These are phyloP conservation scores for Closterium sp. DNA, from an alignment of 139 green algal genomes.

Conservation along the genomic window DNA sequence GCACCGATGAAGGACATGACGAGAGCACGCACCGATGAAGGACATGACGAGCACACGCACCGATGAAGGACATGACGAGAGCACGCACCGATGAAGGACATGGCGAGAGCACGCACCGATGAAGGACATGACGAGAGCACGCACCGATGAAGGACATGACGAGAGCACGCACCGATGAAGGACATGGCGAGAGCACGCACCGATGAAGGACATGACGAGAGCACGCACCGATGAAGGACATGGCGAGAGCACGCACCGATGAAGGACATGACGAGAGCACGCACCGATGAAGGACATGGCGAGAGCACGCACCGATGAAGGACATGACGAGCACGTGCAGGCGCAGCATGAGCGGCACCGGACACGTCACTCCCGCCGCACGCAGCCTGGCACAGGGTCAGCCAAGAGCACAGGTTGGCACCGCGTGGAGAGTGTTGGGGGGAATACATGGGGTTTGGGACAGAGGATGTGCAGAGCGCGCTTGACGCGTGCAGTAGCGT, in stretches of 20 bases:
- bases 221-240: not conserved
- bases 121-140: not conserved
- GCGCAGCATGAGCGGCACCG: conserved; percentile 80
- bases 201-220: not conserved
- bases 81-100: not conserved
- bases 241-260: not conserved
- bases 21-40: not conserved
- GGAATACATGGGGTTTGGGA: too few relatives aligned
- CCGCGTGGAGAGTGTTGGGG: not conserved
- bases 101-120: not conserved
- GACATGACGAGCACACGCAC: not conserved
- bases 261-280: not conserved
- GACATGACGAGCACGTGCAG: conserved; percentile 94
- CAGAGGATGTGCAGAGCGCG: too few relatives aligned
- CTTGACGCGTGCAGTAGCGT: too few relatives aligned
- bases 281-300: not conserved
- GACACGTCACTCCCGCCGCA: conserved; percentile 74
- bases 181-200: not conserved
- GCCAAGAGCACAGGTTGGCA: not conserved
- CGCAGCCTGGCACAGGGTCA: conserved; percentile 15
- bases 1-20: not conserved
- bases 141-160: conserved; percentile 10
- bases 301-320: conserved; percentile 64
- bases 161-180: not conserved
- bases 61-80: not conserved